Conservation (phyloP, 2,329 filamentous ascomycete genomes). For the Zasmidium cellare region DNA sequence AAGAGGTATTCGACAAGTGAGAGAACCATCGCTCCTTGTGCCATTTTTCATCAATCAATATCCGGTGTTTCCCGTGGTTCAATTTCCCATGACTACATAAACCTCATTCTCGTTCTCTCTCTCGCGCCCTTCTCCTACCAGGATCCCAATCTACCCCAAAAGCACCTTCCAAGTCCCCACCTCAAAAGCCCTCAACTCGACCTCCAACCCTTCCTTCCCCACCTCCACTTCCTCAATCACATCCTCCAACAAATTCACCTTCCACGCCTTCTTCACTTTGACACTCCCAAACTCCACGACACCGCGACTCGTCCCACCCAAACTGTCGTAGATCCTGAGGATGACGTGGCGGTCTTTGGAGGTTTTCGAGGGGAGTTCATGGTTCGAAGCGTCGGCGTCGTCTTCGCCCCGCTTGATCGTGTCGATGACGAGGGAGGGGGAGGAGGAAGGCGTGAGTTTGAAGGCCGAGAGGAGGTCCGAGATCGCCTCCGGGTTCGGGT, state of each 20-base stretch:
- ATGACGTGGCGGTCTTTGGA: constrained; percentile 74
- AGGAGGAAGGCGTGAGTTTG: constrained; percentile 51
- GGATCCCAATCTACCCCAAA: constrained; percentile 23
- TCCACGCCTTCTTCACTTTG: constrained; percentile 73
- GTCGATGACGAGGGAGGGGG: constrained; percentile 69
- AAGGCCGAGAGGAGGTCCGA: constrained; percentile 55
- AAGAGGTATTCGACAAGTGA: no score
- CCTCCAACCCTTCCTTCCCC: constrained; percentile 38
- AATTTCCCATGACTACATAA: no score
- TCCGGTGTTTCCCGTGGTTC: no score
- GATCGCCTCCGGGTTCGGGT: constrained; percentile 30
- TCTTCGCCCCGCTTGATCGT: constrained; percentile 80
- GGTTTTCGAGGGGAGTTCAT: constrained; percentile 51
- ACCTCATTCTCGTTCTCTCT: no score
- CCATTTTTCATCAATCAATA: no score
- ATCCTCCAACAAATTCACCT: constrained; percentile 87
- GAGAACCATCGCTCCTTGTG: no score
- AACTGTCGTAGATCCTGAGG: constrained; percentile 80
- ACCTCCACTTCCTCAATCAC: constrained; percentile 67
- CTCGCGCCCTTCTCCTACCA: not conserved
- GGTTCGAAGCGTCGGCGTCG: constrained; percentile 53
- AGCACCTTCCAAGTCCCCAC: constrained; percentile 39
- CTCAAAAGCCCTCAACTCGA: constrained; percentile 42
- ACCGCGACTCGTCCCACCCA: constrained; percentile 78
- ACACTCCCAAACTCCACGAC: constrained; percentile 65